A percentile compares a stretch with the other conserved stretches of the same genome.
Conservation (phyloP, 108 stramenopile species). For the Nitzschia sp. region DNA sequence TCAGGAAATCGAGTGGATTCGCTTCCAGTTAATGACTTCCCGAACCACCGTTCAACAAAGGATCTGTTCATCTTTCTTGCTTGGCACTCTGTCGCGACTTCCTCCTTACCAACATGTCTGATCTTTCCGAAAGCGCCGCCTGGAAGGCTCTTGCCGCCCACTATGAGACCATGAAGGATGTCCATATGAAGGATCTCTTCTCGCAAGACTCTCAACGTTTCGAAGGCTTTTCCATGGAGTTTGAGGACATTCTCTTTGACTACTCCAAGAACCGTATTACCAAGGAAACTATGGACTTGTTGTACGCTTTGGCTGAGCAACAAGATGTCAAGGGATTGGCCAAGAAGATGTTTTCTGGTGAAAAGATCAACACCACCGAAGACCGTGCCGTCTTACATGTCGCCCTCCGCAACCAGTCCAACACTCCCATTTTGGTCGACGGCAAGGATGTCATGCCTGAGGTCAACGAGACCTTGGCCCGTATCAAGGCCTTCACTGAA, state of each 20-base stretch:
- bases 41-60: too few relatives aligned
- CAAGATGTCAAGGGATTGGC: constrained; percentile 78
- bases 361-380: constrained; percentile 88
- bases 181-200: constrained; percentile 71
- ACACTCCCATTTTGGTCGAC: constrained; percentile 81
- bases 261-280: constrained; percentile 92
- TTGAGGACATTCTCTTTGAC: constrained; percentile 89
- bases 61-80: too few relatives aligned
- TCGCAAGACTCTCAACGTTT: constrained; percentile 66
- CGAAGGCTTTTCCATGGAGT: constrained; percentile 58
- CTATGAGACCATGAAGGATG: constrained; percentile 56
- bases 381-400: constrained; percentile 79
- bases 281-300: constrained; percentile 84
- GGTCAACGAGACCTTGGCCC: constrained; percentile 78
- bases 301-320: constrained; percentile 80
- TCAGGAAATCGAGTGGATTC: too few relatives aligned
- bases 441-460: constrained; percentile 91
- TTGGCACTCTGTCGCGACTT: too few relatives aligned
- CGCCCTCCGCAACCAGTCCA: constrained; percentile 74
- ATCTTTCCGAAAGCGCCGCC: constrained; percentile 50
- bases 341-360: constrained; percentile 84
- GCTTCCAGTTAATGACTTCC: too few relatives aligned
- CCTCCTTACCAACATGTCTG: constrained; percentile 10
- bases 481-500: constrained; percentile 85
- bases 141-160: constrained; percentile 74